A percentile compares a stretch with the other conserved stretches of the same genome.
Evolutionary conservation across 1,284 basidiomycete species (phyloP).

Genomic region (Chondrostereum purpureum): DNA sequence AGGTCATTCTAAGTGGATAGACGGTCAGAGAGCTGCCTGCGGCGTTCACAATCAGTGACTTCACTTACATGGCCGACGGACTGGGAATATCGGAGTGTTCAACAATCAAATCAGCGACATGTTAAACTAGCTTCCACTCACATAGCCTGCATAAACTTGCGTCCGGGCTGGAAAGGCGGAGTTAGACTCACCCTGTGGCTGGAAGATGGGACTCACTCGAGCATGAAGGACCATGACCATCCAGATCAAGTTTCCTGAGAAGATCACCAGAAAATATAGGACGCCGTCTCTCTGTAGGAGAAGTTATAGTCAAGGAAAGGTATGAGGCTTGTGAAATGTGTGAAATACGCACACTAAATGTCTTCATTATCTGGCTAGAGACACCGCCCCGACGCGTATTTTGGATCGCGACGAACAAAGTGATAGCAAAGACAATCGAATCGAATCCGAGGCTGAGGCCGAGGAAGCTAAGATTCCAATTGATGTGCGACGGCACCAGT

Average conservation of each 20-base stretch:
- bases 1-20: constrained; percentile 15
- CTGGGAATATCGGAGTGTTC: too few species aligned
- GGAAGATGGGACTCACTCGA: constrained; percentile 10
- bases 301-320: neutral
- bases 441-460: neutral
- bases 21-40: too few species aligned
- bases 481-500: neutral
- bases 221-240: constrained; percentile 15
- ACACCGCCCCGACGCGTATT: neutral
- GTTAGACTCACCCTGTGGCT: neutral
- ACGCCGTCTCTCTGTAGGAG: constrained; percentile 15
- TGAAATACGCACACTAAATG: neutral
- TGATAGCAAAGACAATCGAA: neutral
- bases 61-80: too few species aligned
- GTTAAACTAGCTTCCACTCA: constrained; percentile 2
- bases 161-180: constrained; percentile 9
- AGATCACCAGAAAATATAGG: constrained; percentile 18
- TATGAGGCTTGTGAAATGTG: too few species aligned
- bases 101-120: neutral
- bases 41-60: too few species aligned
- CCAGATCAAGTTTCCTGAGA: constrained; percentile 19
- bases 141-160: constrained; percentile 13
- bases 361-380: neutral
- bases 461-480: neutral
- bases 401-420: neutral